Evolutionary conservation across 225 moss, liverwort and hornwort genomes (phyloP).

Genomic region (Marchantia polymorpha): DNA sequence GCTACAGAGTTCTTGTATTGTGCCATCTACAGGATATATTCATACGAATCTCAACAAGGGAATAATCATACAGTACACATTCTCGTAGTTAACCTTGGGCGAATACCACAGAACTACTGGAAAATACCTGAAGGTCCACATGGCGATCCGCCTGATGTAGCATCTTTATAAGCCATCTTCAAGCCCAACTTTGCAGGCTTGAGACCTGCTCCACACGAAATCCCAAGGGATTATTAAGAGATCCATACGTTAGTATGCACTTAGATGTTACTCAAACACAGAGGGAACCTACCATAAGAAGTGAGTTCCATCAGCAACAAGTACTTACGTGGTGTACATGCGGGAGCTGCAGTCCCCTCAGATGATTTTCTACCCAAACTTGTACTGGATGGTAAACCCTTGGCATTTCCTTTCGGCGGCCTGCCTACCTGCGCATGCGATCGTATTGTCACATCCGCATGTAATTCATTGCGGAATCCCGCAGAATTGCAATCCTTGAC

Average conservation of each 20-base stretch:
- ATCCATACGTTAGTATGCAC: no score
- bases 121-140: conserved; percentile 6
- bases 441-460: no score
- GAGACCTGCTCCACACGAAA: background rate
- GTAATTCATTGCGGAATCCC: no score
- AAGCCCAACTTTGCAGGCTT: conserved; percentile 11
- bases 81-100: no score
- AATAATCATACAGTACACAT: background rate
- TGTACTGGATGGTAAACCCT: background rate
- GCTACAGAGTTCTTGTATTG: no score
- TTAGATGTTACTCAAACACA: no score
- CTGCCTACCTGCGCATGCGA: background rate
- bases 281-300: background rate
- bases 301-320: background rate
- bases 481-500: no score
- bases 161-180: conserved; percentile 16
- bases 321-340: background rate
- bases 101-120: no score
- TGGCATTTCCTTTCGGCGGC: background rate
- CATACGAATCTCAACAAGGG: background rate
- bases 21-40: background rate
- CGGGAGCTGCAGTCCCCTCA: background rate
- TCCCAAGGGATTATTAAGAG: no score
- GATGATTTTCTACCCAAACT: background rate
- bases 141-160: background rate